A percentile compares a stretch with the other conserved stretches of the same genome.
These are phyloP conservation scores for Lachancea thermotolerans DNA, from an alignment of 805 yeast species.

Conservation along the genomic window DNA sequence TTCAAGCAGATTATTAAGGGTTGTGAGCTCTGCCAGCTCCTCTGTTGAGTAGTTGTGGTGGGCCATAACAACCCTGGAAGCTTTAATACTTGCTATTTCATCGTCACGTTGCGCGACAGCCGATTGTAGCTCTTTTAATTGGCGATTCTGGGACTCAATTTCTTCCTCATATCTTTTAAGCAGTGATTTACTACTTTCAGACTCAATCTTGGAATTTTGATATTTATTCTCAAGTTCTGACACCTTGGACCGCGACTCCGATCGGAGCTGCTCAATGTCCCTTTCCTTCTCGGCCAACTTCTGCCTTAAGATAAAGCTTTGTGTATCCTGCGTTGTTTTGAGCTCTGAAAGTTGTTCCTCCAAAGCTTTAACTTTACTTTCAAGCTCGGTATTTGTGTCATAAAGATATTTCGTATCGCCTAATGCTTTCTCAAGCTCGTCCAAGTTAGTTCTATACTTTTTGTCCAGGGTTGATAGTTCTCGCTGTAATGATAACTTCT, in stretches of 20 bases:
- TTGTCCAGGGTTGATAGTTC: conserved; percentile 21
- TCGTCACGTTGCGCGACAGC: conserved; percentile 21
- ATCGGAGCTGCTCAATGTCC: conserved; percentile 32
- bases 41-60: conserved; percentile 29
- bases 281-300: conserved; percentile 18
- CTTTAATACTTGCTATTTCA: conserved; percentile 24
- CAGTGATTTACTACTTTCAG: conserved; percentile 14
- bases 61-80: conserved; percentile 33
- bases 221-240: conserved; percentile 14
- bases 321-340: conserved; percentile 20
- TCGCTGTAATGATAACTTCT: conserved; percentile 19
- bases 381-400: conserved; percentile 27
- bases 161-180: conserved; percentile 23
- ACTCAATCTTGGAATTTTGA: conserved; percentile 15
- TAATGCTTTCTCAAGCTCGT: conserved; percentile 28
- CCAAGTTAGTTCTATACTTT: conserved; percentile 30
- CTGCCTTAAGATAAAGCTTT: conserved; percentile 32
- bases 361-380: conserved; percentile 14
- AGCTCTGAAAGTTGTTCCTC: conserved; percentile 20
- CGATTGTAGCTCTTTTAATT: conserved; percentile 19
- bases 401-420: conserved; percentile 32
- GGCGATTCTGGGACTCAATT: conserved; percentile 16
- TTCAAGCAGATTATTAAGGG: conserved; percentile 30
- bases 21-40: conserved; percentile 30
- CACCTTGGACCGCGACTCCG: conserved; percentile 27